Percentiles rank a stretch among this genome's conserved stretches.
phyloP scores from a whole-genome alignment of 116 monocot genomes.

The Cymodocea nodosa region DNA sequence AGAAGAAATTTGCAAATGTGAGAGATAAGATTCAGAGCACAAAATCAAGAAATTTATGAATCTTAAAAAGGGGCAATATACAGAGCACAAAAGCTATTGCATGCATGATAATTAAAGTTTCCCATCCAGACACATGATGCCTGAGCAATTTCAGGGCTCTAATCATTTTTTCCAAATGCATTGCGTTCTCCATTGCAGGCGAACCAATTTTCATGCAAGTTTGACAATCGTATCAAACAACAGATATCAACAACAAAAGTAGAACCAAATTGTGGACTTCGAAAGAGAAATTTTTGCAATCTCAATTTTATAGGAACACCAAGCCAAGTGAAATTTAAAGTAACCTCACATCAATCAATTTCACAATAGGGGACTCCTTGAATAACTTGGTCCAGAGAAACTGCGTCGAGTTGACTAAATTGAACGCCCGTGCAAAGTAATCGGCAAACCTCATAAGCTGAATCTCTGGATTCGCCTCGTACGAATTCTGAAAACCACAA shows the following conservation, averaged over 20 bases:
- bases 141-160: no score
- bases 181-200: neutral
- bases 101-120: neutral
- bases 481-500: conserved; percentile 40
- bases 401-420: conserved; percentile 47
- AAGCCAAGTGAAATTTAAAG: neutral
- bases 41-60: neutral
- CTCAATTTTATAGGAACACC: no score
- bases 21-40: neutral
- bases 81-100: neutral
- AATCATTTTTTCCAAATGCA: neutral
- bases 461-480: conserved; percentile 65
- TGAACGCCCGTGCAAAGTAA: conserved; percentile 65
- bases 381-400: conserved; percentile 91
- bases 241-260: no score
- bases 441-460: conserved; percentile 96
- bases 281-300: no score
- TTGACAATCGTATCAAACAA: no score
- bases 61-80: neutral
- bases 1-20: neutral
- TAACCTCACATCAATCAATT: conserved; percentile 71
- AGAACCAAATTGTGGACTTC: no score
- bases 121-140: neutral
- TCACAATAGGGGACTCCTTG: conserved; percentile 67
- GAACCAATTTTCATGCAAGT: neutral